Evolutionary conservation across 2,329 filamentous ascomycete genomes (phyloP), one percentile per base, ranked within the genome.

Genomic region (Fusarium tjaetaba): DNA sequence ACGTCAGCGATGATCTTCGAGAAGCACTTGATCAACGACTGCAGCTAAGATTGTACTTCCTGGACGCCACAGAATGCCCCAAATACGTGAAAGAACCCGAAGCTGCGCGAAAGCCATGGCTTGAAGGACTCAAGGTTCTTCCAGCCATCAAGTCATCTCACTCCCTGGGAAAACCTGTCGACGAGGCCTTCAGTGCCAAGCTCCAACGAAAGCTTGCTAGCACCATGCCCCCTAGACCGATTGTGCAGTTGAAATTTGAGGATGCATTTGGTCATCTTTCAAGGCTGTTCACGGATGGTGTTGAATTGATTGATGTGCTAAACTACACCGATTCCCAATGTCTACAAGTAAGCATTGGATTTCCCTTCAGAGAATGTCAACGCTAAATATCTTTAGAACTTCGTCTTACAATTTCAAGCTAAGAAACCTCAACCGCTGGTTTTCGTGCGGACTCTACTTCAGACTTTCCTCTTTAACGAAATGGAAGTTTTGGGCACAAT

Each of bases 181-280:
- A 91, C 0, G 91, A 91, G n/a, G 91, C 95, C 0, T 98, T 98
- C 81, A 98, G 94, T 76, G 90, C 90, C 30, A 97, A 97, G 79
- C 88, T 98, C 42, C 96, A 99, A 80, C 89, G 95, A n/a, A 93
- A 93, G 71, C 86, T 99, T 38, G 95, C 96, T 2, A 98, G 95
- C 75, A 98, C 95, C 1, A 95, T 98, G 77, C 96, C 96, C 8
- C 96, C 96, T 13, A 89, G 96, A 14, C 95, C 96, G 1, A 96
- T 98, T 76, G 93, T 98, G 16, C 88, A 94, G 60, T 85, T 95
- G 6, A 89, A 88, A 32, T 92, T 94, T 75, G 88, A 91, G 20
- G 91, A 94, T 76, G 93, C 95, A 1, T 88, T 92, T 71, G 84
- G 84, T 26, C 91, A 94, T 75, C 86, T 98, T 71, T 88, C 88